Evolutionary conservation across 768 basidiomycete species (phyloP), one percentile per base, ranked within the genome.

Genomic region (Pleurotus djamor): DNA sequence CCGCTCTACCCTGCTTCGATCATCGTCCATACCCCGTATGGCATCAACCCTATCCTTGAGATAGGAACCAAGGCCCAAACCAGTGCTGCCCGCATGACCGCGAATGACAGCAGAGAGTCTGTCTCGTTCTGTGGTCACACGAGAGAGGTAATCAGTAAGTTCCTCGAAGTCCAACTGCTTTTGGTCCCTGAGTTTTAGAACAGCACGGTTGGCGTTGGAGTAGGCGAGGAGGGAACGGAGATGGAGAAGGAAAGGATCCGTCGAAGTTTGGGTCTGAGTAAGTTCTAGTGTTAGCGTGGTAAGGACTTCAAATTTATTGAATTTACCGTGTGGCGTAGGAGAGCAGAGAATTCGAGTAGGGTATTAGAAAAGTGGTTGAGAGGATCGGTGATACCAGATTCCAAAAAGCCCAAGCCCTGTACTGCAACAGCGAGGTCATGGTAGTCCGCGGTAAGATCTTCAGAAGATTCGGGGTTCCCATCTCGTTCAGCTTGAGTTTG

Each of bases 151-250:
- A 55, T 94, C 92, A 2, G 94, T 94, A 7, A 98, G 83, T 70
- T 98, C 96, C 74, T 99, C 97, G 63, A 98, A 96, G 69, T 99
- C 97, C 58, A 98, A 85, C 71, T 99, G 97, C 72, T 98, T 99
- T 74, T 98, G 97, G 71, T 98, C 97, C 48, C 97, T 87, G 34
- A 97, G 82, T 72, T 93, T 96, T 64, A 99, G 83, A 17, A 98
- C 94, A n/a, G 90, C 86, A 54, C 93, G 88, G 65, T 98, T 96
- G 34, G 92, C 88, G 68, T 94, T 88, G 2, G 94, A 93, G 73
- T 98, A 98, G n/a, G 87, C 83, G n/a, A 95, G 78, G 5, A 98
- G 80, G 2, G 95, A 94, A 68, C 97, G 94, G 1, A 98, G 79
- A 68, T 96, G 94, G 33, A 88, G 75, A 41, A 98, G 85, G 73